A percentile compares a stretch with the other conserved stretches of the same genome.
Conservation (phyloP, 345 rosid species). For the Hibiscus trionum region DNA sequence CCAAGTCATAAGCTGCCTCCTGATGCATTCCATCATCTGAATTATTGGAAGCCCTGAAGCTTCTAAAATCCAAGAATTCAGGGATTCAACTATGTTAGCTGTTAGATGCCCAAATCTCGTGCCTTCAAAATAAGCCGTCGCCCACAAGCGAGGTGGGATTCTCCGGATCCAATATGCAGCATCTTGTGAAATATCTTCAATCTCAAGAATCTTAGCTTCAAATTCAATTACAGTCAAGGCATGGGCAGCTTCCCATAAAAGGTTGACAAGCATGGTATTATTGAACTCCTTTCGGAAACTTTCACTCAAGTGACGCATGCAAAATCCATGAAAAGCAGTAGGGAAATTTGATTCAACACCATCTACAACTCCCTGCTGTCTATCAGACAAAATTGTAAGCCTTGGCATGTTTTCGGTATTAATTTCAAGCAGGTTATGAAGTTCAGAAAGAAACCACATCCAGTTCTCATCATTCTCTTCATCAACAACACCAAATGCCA, state of each 20-base stretch:
- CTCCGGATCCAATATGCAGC: constrained; percentile 92
- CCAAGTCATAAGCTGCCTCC: constrained; percentile 98
- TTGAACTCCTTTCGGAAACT: constrained; percentile 92
- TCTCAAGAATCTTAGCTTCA: constrained; percentile 80
- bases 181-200: constrained; percentile 87
- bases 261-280: constrained; percentile 81
- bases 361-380: constrained; percentile 82
- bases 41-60: constrained; percentile 96
- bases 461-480: constrained; percentile 97
- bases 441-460: constrained; percentile 99
- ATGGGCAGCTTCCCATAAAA: constrained; percentile 94
- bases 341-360: constrained; percentile 93
- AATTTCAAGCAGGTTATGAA: constrained; percentile 83
- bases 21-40: constrained; percentile 98
- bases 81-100: constrained; percentile 74
- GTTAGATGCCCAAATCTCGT: constrained; percentile 85
- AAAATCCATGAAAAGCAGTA: constrained; percentile 93
- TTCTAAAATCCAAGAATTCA: constrained; percentile 83
- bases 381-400: constrained; percentile 87
- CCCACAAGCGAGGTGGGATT: constrained; percentile 93
- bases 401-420: constrained; percentile 96
- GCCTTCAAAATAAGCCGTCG: constrained; percentile 93
- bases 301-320: constrained; percentile 93
- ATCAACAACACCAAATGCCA: constrained; percentile 92
- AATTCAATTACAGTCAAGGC: constrained; percentile 83